Base-by-base conservation (phyloP, 495 filamentous ascomycete genomes). In the Hypoxylon fuscum region DNA sequence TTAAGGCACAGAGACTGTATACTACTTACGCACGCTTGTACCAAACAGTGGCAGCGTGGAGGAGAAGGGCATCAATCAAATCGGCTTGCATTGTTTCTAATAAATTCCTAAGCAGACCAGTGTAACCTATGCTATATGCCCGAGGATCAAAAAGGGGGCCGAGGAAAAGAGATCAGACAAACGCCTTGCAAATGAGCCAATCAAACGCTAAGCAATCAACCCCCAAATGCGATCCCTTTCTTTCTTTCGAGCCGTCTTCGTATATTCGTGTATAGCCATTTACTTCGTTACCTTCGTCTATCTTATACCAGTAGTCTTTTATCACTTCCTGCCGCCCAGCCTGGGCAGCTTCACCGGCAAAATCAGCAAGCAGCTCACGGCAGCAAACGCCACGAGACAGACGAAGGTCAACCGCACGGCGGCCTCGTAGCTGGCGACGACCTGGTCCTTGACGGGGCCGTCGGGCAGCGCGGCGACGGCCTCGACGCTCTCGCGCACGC, bases 361-460 rank as follows among this genome's bases (percentile, higher is more conserved):
- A 29, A 85, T 70, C 51, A 88, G 32, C 12, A 82, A 6, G 10
- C 85, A 64, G 68, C 81, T 78, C 21, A 85, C 62, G 2, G 75
- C 59, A 3, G 74, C 82, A 71, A 85, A 72, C n/a, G 80, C 58
- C 1, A 81, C 74, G 8, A 80, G 83, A 10, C 74, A 80, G 12
- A 81, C 10, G 59, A 87, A 87, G 0, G 81, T 87, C 27, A 81
- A 38, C 54, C 82, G 72, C 57, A 89, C 75, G n/a, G 85, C 75
- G 3, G 76, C 72, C 23, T 81, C 81, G 65, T 90, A 90, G 45
- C 86, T 82, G 18, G 71, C 71, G 25, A 88, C 81, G 3, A 88
- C 87, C 68, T 81, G 75, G 47, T 78, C 78, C 15, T 67, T 57
- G 21, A 77, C 71, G 0, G 18, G 22, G 7, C 52, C 56, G 63